Evolutionary conservation across 345 rosid species (phyloP).

Genomic region (Crucihimalaya himalaica): DNA sequence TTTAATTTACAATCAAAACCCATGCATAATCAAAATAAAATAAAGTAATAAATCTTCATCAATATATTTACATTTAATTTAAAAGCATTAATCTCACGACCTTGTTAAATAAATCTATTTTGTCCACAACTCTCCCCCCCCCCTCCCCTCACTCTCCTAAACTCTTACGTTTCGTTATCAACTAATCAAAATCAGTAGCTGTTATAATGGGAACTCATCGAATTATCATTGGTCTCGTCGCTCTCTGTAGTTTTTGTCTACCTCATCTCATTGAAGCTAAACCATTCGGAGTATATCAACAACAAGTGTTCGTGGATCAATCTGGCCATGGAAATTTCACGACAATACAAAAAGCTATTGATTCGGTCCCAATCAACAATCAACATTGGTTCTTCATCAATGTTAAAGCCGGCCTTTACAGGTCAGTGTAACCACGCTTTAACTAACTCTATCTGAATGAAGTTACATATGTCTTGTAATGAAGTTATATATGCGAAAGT

Average conservation of each 20-base stretch:
- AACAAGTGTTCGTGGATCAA: constrained; percentile 45
- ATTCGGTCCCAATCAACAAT: constrained; percentile 55
- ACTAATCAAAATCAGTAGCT: constrained; percentile 11
- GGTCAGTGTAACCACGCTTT: constrained; percentile 37
- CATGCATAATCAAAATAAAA: background rate
- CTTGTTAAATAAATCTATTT: constrained; percentile 15
- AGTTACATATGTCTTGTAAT: background rate
- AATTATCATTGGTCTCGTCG: background rate
- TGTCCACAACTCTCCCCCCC: constrained; percentile 5
- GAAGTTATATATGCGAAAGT: background rate
- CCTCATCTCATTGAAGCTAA: constrained; percentile 11
- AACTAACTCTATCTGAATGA: background rate
- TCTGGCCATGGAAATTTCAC: constrained; percentile 56
- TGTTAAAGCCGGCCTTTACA: constrained; percentile 53
- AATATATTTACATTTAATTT: background rate
- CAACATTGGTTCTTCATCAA: constrained; percentile 54
- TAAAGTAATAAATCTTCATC: constrained; percentile 18
- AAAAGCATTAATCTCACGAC: background rate
- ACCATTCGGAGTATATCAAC: constrained; percentile 15
- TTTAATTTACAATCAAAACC: background rate
- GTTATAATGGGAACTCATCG: constrained; percentile 18
- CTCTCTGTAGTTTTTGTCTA: constrained; percentile 22
- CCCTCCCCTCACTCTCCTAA: background rate
- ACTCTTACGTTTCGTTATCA: constrained; percentile 25
- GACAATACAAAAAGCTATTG: constrained; percentile 60